Base-by-base conservation (phyloP, 2,329 filamentous ascomycete genomes). In the Pseudomassariella vexata region DNA sequence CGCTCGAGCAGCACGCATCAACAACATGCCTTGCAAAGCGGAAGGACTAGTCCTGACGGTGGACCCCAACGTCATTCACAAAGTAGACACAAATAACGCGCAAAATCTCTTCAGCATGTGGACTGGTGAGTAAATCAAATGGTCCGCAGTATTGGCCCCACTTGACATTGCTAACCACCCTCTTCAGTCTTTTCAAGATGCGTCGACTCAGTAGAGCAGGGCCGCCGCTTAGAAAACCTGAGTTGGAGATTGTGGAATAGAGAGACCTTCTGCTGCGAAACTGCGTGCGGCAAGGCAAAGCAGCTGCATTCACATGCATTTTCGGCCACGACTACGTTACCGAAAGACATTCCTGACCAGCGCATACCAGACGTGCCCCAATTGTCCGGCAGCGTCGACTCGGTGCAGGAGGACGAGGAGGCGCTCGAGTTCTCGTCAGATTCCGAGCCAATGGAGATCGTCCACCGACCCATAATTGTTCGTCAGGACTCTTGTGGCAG, bases 81-180 rank as follows among this genome's bases (percentile, higher is more conserved):
- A 94, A 59, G 87, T 96, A 52, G 89, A 96, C 63, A 95, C 90
- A 2, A 76, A 82, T 46, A 94, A 94, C 59, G 82, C 86, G 18
- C 86, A 94, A 63, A 94, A 89, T 55, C 77, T 96, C 31, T 94
- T 92, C 65, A 89, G 85, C 68, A 94, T 96, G 77, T 95, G 89
- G 88, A 90, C 87, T 59, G 86, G 88, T 94, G 65, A 75, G 85
- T 72, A 24, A 15, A 34, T 24, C 20, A 32, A 30, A 24, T 16
- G 10, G 9, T 23, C 12, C 18, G 24, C 31, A 6, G 7, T 23
- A 9, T 15, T 7, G 9, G 7, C 14, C 10, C 19, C 15, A 26
- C 7, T 14, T 7, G 24, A 9, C 24, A 19, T 46, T 40, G 45
- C 59, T 64, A 47, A 66, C 55, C 36, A 26, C 27, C 35, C 29